Conservation (phyloP, 2,329 filamentous ascomycete species). For the Gremmenia infestans region DNA sequence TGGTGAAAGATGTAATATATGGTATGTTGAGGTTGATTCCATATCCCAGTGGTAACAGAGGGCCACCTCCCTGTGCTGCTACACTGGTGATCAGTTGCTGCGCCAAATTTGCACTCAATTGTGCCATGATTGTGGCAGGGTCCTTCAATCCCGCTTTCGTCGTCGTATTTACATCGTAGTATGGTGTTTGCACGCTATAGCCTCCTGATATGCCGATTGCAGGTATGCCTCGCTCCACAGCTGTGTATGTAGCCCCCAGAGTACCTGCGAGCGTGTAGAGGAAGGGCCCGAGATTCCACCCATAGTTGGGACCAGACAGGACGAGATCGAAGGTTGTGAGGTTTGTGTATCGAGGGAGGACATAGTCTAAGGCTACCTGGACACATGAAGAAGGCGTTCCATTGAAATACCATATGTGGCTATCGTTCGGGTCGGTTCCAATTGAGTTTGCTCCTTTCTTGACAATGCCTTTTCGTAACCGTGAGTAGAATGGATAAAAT, state of each 20-base stretch:
- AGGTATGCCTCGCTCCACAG: constrained; percentile 44
- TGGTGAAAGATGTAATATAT: constrained; percentile 34
- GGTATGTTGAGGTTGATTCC: constrained; percentile 49
- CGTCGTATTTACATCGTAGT: constrained; percentile 38
- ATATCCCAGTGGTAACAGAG: constrained; percentile 44
- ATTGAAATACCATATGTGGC: constrained; percentile 56
- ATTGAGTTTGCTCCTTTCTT: constrained; percentile 43
- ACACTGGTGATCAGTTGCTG: constrained; percentile 38
- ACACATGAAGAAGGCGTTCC: constrained; percentile 52
- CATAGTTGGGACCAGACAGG: constrained; percentile 51
- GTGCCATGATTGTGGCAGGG: constrained; percentile 39
- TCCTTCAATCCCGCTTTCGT: constrained; percentile 32
- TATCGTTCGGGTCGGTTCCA: constrained; percentile 46
- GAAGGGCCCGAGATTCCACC: constrained; percentile 49
- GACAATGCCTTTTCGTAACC: constrained; percentile 32
- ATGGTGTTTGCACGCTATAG: constrained; percentile 38
- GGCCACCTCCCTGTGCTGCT: constrained; percentile 19
- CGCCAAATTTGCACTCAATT: constrained; percentile 40
- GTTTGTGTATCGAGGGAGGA: constrained; percentile 45
- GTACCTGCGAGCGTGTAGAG: constrained; percentile 49
- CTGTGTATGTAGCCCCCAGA: constrained; percentile 46
- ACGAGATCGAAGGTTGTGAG: constrained; percentile 49
- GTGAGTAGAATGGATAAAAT: not conserved
- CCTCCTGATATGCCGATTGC: constrained; percentile 45
- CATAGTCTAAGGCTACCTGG: constrained; percentile 52